Evolutionary conservation across 2,329 filamentous ascomycete species (phyloP).

Genomic region (Sporothrix schenckii): DNA sequence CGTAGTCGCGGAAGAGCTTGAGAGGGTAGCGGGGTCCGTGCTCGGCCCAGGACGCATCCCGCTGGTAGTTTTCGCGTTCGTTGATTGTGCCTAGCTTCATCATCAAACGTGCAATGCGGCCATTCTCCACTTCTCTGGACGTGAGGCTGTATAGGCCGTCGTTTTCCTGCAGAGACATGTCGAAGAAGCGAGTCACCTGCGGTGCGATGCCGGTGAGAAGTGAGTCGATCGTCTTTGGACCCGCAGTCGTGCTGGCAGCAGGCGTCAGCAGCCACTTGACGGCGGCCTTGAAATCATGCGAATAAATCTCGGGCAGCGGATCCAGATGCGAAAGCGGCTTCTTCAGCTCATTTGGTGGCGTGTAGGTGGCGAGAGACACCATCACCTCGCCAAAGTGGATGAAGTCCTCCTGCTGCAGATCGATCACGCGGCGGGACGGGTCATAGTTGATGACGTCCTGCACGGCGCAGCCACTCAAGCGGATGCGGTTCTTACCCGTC

Average conservation of each 20-base stretch:
- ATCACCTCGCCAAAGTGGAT: slow-evolving; percentile 81
- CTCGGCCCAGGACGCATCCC: slow-evolving; percentile 82
- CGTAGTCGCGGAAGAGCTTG: slow-evolving; percentile 94
- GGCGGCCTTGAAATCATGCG: slow-evolving; percentile 74
- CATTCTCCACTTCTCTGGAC: slow-evolving; percentile 84
- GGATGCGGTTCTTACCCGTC: slow-evolving; percentile 86
- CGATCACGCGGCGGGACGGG: slow-evolving; percentile 64
- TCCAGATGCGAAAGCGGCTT: slow-evolving; percentile 68
- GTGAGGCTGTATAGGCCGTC: slow-evolving; percentile 75
- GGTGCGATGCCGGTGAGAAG: slow-evolving; percentile 78
- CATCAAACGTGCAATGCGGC: slow-evolving; percentile 76
- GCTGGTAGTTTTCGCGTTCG: slow-evolving; percentile 68
- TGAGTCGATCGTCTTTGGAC: slow-evolving; percentile 73
- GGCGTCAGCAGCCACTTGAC: slow-evolving; percentile 80
- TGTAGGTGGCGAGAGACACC: slow-evolving; percentile 77
- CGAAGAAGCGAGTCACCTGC: slow-evolving; percentile 74
- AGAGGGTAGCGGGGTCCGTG: slow-evolving; percentile 89
- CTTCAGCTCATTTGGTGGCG: slow-evolving; percentile 53
- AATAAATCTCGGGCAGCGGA: slow-evolving; percentile 72
- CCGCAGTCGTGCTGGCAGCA: slow-evolving; percentile 49
- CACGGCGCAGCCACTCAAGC: slow-evolving; percentile 84
- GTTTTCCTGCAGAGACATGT: slow-evolving; percentile 75
- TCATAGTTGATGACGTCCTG: slow-evolving; percentile 89
- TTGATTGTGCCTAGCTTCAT: slow-evolving; percentile 84
- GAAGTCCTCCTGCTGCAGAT: slow-evolving; percentile 87